Evolutionary conservation across 2,329 filamentous ascomycete species (phyloP).

Genomic region (Microdochium bolleyi): DNA sequence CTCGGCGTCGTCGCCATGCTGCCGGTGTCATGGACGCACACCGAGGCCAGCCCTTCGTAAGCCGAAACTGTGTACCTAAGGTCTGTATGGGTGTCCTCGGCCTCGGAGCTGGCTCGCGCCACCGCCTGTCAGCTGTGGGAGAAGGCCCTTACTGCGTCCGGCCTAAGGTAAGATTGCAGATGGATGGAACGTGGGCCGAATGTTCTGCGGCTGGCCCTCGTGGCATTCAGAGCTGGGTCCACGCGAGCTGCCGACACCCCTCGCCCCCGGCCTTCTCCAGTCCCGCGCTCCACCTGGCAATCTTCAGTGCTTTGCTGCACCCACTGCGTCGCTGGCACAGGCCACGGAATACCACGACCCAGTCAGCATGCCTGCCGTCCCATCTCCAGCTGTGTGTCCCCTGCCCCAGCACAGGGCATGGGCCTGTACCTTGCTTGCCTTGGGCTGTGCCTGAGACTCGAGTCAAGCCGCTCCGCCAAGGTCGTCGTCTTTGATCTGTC

Average conservation of each 20-base stretch:
- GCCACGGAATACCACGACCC: not conserved
- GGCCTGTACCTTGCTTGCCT: too few species aligned
- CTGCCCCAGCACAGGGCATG: too few species aligned
- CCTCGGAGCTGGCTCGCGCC: not conserved
- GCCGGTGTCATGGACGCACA: not conserved
- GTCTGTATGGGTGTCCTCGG: not conserved
- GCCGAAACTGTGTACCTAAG: not conserved
- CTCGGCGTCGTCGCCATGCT: not conserved
- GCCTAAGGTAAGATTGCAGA: not conserved
- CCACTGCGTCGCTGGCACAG: not conserved
- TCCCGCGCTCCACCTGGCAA: not conserved
- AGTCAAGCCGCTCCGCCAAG: too few species aligned
- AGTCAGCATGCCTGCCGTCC: too few species aligned
- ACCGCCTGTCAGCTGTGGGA: too few species aligned
- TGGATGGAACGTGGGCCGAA: not conserved
- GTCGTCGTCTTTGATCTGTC: too few species aligned
- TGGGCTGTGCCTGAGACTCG: too few species aligned
- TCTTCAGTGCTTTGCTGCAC: not conserved
- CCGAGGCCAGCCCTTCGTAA: not conserved
- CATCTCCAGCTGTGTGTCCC: too few species aligned
- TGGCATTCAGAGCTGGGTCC: not conserved
- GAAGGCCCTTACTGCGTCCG: not conserved
- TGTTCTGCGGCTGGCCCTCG: not conserved
- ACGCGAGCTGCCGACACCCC: not conserved
- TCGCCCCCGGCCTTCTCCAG: not conserved